Conservation (phyloP, 768 basidiomycete genomes). For the Clitopilus hobsonii region DNA sequence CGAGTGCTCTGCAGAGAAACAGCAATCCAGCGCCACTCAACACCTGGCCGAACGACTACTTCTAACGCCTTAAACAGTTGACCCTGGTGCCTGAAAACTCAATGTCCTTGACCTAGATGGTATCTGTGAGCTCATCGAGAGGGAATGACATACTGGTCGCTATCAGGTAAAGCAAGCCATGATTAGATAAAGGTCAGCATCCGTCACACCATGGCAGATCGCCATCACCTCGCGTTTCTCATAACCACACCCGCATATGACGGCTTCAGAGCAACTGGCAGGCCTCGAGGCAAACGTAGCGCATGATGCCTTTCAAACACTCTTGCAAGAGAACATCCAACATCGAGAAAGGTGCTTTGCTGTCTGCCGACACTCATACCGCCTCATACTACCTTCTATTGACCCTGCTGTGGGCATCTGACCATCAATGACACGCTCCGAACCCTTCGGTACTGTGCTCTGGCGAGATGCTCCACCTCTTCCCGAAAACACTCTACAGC, state of each 20-base stretch:
- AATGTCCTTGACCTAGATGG: not conserved
- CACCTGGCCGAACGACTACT: not conserved
- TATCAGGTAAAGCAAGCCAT: not conserved
- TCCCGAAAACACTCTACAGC: too few relatives aligned
- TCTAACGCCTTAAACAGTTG: not conserved
- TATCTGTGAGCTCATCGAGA: not conserved
- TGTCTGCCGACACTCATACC: not conserved
- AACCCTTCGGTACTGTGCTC: too few relatives aligned
- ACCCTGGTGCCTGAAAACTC: not conserved
- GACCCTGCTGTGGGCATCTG: too few relatives aligned
- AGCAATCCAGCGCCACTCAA: not conserved
- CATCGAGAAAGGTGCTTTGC: not conserved
- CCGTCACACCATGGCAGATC: not conserved
- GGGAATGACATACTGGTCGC: not conserved
- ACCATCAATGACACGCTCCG: too few relatives aligned
- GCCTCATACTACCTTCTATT: too few relatives aligned
- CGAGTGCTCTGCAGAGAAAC: not conserved
- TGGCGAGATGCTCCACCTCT: too few relatives aligned
- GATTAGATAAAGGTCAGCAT: not conserved
- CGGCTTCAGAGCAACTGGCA: not conserved
- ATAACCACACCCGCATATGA: conserved; percentile 1
- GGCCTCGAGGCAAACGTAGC: not conserved
- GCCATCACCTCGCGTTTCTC: conserved; percentile 1
- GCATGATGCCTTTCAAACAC: not conserved
- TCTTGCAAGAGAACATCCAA: not conserved